Conservation (phyloP, 2,329 filamentous ascomycete genomes). For the Colletotrichum horii region DNA sequence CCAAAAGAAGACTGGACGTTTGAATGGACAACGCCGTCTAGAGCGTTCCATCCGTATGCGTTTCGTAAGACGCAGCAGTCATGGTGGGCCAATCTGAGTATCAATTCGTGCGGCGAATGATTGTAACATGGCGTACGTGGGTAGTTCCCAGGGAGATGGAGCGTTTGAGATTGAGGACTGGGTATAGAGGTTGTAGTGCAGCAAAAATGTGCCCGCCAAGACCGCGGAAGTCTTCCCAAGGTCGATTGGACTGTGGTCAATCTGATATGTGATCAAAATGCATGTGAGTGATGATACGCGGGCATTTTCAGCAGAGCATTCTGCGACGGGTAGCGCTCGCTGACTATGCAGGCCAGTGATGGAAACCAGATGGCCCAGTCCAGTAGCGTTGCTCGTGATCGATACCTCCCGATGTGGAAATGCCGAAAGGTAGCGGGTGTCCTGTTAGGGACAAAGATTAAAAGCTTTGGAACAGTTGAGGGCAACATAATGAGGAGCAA, state of each 20-base stretch:
- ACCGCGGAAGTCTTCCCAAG: conserved; percentile 13
- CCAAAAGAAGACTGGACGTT: background rate
- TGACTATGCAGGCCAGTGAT: background rate
- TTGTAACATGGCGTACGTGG: background rate
- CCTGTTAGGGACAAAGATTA: background rate
- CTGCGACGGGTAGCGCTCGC: background rate
- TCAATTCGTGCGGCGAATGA: background rate
- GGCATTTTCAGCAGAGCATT: background rate
- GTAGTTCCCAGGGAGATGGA: background rate
- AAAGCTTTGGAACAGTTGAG: background rate
- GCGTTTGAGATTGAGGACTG: background rate
- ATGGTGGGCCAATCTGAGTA: background rate
- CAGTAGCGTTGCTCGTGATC: background rate
- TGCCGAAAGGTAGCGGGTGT: background rate
- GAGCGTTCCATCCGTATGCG: background rate
- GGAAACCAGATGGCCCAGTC: background rate
- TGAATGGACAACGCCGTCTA: background rate
- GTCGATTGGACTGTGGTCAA: background rate
- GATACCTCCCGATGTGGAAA: background rate
- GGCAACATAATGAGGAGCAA: background rate
- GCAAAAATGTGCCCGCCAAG: background rate
- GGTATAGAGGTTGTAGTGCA: background rate
- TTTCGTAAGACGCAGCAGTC: background rate
- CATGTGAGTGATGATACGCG: background rate
- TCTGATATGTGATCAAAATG: background rate